Evolutionary conservation across 1,284 basidiomycete species (phyloP), one percentile per base, ranked within the genome.

Genomic region (Moesziomyces aphidis): DNA sequence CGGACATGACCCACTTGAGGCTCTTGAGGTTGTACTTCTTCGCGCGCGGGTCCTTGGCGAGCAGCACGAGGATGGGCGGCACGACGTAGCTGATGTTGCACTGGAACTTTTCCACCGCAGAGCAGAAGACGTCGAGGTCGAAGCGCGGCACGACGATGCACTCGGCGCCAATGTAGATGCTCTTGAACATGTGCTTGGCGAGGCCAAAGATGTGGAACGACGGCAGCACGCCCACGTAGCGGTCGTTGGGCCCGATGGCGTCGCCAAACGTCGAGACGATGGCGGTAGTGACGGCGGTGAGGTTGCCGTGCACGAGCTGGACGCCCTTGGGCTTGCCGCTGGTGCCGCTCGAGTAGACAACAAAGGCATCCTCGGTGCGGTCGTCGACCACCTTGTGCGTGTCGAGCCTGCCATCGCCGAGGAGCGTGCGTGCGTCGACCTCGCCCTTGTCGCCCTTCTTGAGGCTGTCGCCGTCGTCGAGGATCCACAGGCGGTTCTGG

Each of bases 51-150:
- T 91, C 89, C 89, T 93, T 89, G 1, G 90, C 87, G 24, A 94
- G 87, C 1, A 89, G 87, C 7, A 96, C 90, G 5, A 94, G 86
- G 50, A 97, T 90, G 0, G 94, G 94, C 0, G 95, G 94, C 0
- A 96, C 94, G 46, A 95, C 87, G 8, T 93, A 86, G 0, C 88
- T 81, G 43, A 86, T 84, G 0, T 91, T 91, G 55, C 90, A 87
- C 55, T 87, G 88, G 86, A 92, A 92, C 71, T 88, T 87, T 72
- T 90, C 88, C 48, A 93, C 88, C 55, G 88, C 87, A 34, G 87
- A 86, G 81, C 92, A 91, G 76, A 93, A 93, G 28, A 87, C 85
- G 10, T 87, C 87, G 3, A 93, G 89, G 67, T 94, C 91, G 83
- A 94, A 95, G 19, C 89, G 89, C 0, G 89, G 87, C 81, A 92